Evolutionary conservation across 2,329 filamentous ascomycete genomes (phyloP), one percentile per base, ranked within the genome.

Genomic region (Cercospora sp.): DNA sequence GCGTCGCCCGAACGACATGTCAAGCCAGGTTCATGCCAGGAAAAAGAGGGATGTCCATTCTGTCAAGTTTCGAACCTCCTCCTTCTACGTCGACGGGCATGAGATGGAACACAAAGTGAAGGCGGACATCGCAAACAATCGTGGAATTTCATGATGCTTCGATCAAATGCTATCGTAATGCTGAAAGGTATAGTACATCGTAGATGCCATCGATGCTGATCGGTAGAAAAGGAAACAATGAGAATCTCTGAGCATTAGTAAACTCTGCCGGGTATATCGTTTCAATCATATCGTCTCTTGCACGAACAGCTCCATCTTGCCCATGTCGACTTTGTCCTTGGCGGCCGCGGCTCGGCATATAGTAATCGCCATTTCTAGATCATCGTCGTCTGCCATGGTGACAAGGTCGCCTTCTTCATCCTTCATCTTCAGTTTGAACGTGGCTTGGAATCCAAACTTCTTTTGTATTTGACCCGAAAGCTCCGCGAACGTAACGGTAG

Each of bases 391-490:
- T 32, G 91, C 93, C 88, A 99, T 90, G 34, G 94, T 97, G 77
- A 99, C 96, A 91, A 97, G 94, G 77, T 98, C 94, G 3, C 91
- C 91, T 73, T 92, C 91, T 74, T 98, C 95, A 71, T 96, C 93
- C 76, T 87, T 88, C 74, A 94, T 88, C 84, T 95, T 95, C 80
- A 97, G 90, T 85, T 94, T 96, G 83, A 97, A 94, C 66, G 88
- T 70, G 88, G 70, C 87, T 84, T 66, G 51, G 5, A 97, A 84
- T 13, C 87, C 89, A 77, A 98, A 97, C 81, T 99, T 99, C 70
- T 93, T 90, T 58, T 90, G 87, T 68, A 99, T 91, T 69, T 89
- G 89, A 70, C 90, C 89, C 49, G 90, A 89, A 55, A 99, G 88
- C 68, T 94, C 91, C 5, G 85, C 83, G 79, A 93, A 97, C 69